A percentile compares a stretch with the other conserved stretches of the same genome.
Evolutionary conservation across 306 rosid species (phyloP).

Genomic region (Malus asiatica): DNA sequence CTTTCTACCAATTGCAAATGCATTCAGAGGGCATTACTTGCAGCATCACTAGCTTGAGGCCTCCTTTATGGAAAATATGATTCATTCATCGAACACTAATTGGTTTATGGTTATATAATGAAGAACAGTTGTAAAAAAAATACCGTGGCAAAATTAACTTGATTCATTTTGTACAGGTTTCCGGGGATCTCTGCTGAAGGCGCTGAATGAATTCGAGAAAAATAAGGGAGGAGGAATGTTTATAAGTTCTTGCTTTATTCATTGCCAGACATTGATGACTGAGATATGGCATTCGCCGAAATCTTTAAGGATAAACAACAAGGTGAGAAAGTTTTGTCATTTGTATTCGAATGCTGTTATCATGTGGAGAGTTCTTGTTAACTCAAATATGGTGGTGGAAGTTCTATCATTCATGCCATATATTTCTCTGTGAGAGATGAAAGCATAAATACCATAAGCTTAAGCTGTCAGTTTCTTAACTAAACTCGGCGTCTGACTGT

Average conservation of each 20-base stretch:
- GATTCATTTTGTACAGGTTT: constrained; percentile 42
- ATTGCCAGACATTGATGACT: constrained; percentile 75
- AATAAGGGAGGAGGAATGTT: constrained; percentile 62
- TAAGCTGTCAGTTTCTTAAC: background rate
- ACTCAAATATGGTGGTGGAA: background rate
- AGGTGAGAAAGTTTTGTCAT: constrained; percentile 27
- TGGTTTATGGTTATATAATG: no score
- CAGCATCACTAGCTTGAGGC: background rate
- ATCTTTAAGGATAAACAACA: constrained; percentile 61
- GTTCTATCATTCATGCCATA: background rate
- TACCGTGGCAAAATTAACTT: constrained; percentile 6
- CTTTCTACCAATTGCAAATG: background rate
- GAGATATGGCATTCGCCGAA: constrained; percentile 74
- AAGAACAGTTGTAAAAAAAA: background rate
- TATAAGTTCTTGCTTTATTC: constrained; percentile 74
- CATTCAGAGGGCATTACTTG: background rate
- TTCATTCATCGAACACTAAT: background rate
- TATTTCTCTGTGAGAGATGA: background rate
- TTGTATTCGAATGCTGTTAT: background rate
- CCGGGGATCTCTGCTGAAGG: constrained; percentile 62
- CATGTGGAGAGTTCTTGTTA: background rate
- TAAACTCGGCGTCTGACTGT: background rate
- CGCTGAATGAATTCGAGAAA: constrained; percentile 49
- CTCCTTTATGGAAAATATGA: background rate
- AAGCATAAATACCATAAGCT: background rate